phyloP scores from a whole-genome alignment of 345 rosid genomes.

The Gossypium longicalyx region DNA sequence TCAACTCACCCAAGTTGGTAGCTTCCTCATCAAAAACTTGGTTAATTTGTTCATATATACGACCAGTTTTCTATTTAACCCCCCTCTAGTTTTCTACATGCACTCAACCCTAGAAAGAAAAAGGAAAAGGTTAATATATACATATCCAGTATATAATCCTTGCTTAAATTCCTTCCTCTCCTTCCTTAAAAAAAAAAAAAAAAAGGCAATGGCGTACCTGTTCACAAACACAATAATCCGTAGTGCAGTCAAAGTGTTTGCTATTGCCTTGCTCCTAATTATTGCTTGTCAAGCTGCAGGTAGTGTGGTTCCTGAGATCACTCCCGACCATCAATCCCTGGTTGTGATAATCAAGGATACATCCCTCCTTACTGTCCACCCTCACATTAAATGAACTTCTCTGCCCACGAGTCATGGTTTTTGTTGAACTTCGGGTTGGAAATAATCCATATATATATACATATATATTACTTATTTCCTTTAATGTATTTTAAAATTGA shows the following conservation, averaged over 20 bases:
- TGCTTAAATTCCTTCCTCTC: not conserved
- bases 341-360: not conserved
- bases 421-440: not conserved
- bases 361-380: not conserved
- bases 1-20: not conserved
- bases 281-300: not conserved
- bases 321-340: not conserved
- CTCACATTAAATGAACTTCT: not conserved
- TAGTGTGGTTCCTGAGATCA: not conserved
- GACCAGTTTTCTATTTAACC: not conserved
- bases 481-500: not conserved
- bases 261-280: not conserved
- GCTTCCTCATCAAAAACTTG: not conserved
- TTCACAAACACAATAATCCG: not conserved
- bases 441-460: not conserved
- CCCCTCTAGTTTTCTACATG: not conserved
- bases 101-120: not conserved
- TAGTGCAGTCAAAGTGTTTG: not conserved
- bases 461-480: not conserved
- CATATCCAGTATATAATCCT: not conserved
- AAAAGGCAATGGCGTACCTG: not conserved
- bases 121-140: not conserved
- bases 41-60: not conserved
- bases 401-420: not conserved
- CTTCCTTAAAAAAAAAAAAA: not conserved